phyloP scores from a whole-genome alignment of 1,284 basidiomycete species.

The Boletellus deceptivus region DNA sequence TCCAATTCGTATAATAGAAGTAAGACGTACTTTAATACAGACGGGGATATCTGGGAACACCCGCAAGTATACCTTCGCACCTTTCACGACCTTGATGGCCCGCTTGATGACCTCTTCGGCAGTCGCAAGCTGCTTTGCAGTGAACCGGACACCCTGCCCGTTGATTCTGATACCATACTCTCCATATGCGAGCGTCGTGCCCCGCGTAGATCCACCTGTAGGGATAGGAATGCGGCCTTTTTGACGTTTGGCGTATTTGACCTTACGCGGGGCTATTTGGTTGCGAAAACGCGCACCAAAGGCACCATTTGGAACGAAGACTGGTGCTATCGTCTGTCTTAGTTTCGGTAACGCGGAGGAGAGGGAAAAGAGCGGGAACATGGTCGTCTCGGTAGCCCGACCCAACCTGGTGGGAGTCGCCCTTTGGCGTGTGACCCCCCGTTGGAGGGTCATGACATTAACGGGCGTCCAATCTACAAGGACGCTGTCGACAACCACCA shows the following conservation, averaged over 20 bases:
- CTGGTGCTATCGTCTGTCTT: constrained; percentile 10
- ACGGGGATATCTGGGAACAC: constrained; percentile 98
- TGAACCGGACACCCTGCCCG: constrained; percentile 79
- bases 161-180: constrained; percentile 91
- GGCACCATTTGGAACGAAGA: constrained; percentile 19
- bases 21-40: constrained; percentile 80
- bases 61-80: constrained; percentile 83
- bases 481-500: constrained; percentile 5
- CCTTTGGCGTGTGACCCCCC: constrained; percentile 17
- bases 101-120: constrained; percentile 89
- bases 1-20: neutral
- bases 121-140: constrained; percentile 86
- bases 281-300: constrained; percentile 33
- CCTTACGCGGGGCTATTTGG: constrained; percentile 79
- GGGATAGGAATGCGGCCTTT: constrained; percentile 85
- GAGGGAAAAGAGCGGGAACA: constrained; percentile 23
- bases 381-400: neutral
- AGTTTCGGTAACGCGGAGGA: constrained; percentile 16
- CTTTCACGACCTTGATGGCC: constrained; percentile 90
- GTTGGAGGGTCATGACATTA: constrained; percentile 12
- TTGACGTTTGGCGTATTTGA: constrained; percentile 83
- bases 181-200: constrained; percentile 90
- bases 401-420: too few relatives aligned
- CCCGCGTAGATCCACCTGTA: constrained; percentile 88
- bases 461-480: neutral